These are phyloP conservation scores for Annulohypoxylon moriforme DNA, from an alignment of 495 filamentous ascomycete species.

Conservation along the genomic window DNA sequence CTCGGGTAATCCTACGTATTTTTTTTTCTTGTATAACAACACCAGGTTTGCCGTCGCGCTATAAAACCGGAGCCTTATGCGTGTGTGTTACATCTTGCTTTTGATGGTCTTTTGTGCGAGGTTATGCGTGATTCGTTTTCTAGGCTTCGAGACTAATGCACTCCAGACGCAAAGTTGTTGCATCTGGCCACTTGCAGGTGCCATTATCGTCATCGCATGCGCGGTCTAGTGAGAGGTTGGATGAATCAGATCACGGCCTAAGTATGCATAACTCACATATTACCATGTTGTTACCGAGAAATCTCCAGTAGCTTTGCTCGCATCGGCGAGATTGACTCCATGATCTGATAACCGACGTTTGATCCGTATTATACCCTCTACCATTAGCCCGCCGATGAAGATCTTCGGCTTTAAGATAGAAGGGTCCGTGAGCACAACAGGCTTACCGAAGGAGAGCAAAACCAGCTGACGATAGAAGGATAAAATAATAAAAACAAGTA, in stretches of 20 bases:
- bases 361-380: constrained; percentile 20
- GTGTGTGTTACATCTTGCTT: constrained; percentile 21
- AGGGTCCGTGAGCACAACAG: background rate
- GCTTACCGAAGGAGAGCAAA: background rate
- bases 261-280: constrained; percentile 23
- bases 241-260: constrained; percentile 36
- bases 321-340: constrained; percentile 6
- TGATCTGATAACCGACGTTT: constrained; percentile 6
- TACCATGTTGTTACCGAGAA: constrained; percentile 38
- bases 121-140: constrained; percentile 31
- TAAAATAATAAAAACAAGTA: constrained; percentile 6
- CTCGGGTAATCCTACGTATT: constrained; percentile 32
- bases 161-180: constrained; percentile 41
- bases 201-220: constrained; percentile 38
- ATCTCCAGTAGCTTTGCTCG: constrained; percentile 27
- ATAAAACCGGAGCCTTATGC: constrained; percentile 17
- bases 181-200: constrained; percentile 37
- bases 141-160: constrained; percentile 37
- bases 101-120: constrained; percentile 21
- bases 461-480: constrained; percentile 9
- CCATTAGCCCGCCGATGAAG: background rate
- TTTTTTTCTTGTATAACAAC: constrained; percentile 17
- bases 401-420: constrained; percentile 1
- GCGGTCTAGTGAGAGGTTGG: constrained; percentile 25
- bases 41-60: constrained; percentile 22